Percentiles rank a stretch among this genome's conserved stretches.
Evolutionary conservation across 495 filamentous ascomycete species (phyloP).

Genomic region (Pyrenula massariospora): DNA sequence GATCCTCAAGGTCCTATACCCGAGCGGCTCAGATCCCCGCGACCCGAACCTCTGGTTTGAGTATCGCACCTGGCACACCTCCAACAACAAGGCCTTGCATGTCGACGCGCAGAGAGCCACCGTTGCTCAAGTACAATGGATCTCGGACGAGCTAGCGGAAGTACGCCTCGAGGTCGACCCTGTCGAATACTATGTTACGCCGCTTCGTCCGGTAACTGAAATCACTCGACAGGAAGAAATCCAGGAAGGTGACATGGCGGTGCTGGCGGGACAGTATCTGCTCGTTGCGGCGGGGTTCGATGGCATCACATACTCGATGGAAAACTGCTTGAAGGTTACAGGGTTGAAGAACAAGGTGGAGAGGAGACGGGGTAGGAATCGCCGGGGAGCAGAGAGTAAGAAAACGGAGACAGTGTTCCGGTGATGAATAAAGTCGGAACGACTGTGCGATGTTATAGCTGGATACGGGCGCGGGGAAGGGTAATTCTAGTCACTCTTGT

Average conservation of each 20-base stretch:
- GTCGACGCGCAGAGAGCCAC: constrained; percentile 12
- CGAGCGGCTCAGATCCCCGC: constrained; percentile 1
- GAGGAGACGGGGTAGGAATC: constrained; percentile 7
- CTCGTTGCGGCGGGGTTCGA: constrained; percentile 2
- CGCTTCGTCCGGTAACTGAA: constrained; percentile 11
- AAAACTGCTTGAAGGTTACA: constrained; percentile 7
- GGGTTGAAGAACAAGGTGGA: constrained; percentile 3
- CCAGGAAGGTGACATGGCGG: constrained; percentile 5
- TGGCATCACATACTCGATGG: constrained; percentile 1
- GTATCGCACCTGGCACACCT: constrained; percentile 9
- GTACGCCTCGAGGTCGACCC: constrained; percentile 9
- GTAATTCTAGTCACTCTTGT: too few relatives aligned
- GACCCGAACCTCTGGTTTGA: constrained; percentile 10
- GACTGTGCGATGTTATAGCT: too few relatives aligned
- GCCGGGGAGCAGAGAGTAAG: too few relatives aligned
- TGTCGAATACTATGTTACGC: constrained; percentile 11
- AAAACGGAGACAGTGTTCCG: too few relatives aligned
- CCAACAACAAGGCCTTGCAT: constrained; percentile 4
- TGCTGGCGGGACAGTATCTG: constrained; percentile 7
- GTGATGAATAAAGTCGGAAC: too few relatives aligned
- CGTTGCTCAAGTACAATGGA: constrained; percentile 9
- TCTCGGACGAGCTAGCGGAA: constrained; percentile 9
- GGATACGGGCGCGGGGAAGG: too few relatives aligned
- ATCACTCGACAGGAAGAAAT: constrained; percentile 6
- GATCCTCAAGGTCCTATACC: constrained; percentile 12